Base-by-base conservation (phyloP, 139 green algal genomes). In the Chlamydomonas sphaeroides region DNA sequence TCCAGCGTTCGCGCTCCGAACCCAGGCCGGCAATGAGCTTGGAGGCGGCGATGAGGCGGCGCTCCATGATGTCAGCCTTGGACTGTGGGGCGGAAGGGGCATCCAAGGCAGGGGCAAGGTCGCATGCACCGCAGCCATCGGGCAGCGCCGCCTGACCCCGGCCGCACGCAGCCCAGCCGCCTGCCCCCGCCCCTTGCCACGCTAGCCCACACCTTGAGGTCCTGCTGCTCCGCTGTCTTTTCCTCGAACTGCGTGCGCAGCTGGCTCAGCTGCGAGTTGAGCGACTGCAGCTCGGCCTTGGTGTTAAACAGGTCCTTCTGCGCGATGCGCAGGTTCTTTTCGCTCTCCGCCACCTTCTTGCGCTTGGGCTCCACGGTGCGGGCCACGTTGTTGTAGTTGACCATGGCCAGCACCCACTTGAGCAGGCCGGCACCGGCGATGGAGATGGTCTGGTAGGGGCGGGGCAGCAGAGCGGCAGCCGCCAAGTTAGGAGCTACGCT, bases 401-500 rank as follows among this genome's bases (percentile, higher is more conserved):
- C 91, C 94, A 97, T 97, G 67, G 94, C 94, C 65, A 93, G 89
- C 39, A 97, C 94, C 94, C 94, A 97, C 81, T 95, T 94, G 32
- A 97, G 89, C 84, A 97, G 85, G 17, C 94, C 94, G 7, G 84
- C 78, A 42, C 86, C 84, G 11, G 88, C 85, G 23, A 68, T 84
- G 65, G 77, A 86, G 77, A 89, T 89, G 67, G 32, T 78, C 51
- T 81, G 74, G 6, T 32, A 18, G 39, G 21, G 28, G 30, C 56
- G 56, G 18, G 23, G 20, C 11, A 32, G 56, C 23, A 30, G 23
- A 11, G 56, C 56, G 7, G n/a, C n/a, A n/a, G n/a, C n/a, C n/a
- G n/a, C n/a, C n/a, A n/a, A n/a, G n/a, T n/a, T n/a, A n/a, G n/a
- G n/a, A n/a, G n/a, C n/a, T n/a, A n/a, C n/a, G n/a, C n/a, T n/a